Evolutionary conservation across 495 filamentous ascomycete species (phyloP), one percentile per base, ranked within the genome.

Genomic region (Penicillium bialowiezense): DNA sequence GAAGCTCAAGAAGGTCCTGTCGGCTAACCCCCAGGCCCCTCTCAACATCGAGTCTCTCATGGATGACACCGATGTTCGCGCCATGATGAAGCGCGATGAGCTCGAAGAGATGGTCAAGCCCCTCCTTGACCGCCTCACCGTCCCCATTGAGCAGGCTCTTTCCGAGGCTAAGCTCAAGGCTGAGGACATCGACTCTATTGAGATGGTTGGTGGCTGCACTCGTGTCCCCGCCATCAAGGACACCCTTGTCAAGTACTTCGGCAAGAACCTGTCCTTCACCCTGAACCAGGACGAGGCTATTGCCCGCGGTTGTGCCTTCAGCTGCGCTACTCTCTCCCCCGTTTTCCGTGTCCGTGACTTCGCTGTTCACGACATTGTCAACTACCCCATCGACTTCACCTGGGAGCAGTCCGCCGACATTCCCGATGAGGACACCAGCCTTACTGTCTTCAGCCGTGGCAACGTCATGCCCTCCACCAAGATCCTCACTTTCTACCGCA

Each of bases 331-430:
- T 58, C 84, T 99, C 36, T 99, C 93, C 1, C 93, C 93, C 19
- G 88, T 95, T 55, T 99, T 99, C 86, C 90, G 91, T 69, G 95
- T 97, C 63, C 89, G 95, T 63, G 93, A 97, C 74, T 99, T 97
- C 72, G 84, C 91, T 58, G 83, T 97, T 42, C 90, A 96, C 76
- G 93, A 99, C 67, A 91, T 97, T 56, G 90, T 97, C 68, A 90
- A 83, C 76, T 97, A 97, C 75, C 93, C 93, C 26, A 96, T 99
- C 71, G 95, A 99, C 69, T 99, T 99, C 75, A 88, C 89, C 45
- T 99, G 93, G 93, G 93, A 99, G 80, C 93, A 97, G 77, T 96
- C 93, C 20, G 82, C 91, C 41, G 93, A 99, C 50, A 97, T 99
- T 59, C 93, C 93, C 23, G 95, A 99, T 68, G 93, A 99, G 78